Conservation (phyloP, 1,284 basidiomycete genomes). For the Apiotrichum montevideense region DNA sequence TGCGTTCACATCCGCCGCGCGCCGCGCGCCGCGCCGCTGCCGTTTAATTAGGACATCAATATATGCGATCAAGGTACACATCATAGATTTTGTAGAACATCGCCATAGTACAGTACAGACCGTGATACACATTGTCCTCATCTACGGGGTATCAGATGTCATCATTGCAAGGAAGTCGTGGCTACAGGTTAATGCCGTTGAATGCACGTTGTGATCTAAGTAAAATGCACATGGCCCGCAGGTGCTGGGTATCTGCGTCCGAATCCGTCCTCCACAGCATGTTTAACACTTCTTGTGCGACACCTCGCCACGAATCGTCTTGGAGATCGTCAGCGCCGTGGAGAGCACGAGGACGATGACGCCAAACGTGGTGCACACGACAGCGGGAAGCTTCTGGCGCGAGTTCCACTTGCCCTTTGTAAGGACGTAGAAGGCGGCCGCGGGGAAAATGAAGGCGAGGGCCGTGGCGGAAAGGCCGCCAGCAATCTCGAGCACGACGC, state of each 20-base stretch:
- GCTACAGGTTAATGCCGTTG: neutral
- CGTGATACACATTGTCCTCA: too few relatives aligned
- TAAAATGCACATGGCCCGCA: too few relatives aligned
- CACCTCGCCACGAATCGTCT: constrained; percentile 67
- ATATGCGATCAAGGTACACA: too few relatives aligned
- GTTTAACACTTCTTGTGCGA: constrained; percentile 34
- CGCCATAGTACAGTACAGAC: too few relatives aligned
- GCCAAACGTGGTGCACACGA: constrained; percentile 68
- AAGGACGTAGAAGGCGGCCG: constrained; percentile 77
- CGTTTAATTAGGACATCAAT: too few relatives aligned
- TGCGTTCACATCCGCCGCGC: too few relatives aligned
- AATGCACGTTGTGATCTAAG: neutral
- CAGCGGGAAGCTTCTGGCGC: constrained; percentile 65
- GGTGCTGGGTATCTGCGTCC: too few relatives aligned
- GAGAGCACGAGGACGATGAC: constrained; percentile 70
- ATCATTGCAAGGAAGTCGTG: neutral
- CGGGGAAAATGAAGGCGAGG: constrained; percentile 89
- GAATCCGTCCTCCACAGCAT: too few relatives aligned
- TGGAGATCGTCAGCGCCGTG: constrained; percentile 64
- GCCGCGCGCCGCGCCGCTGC: too few relatives aligned
- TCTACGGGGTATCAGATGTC: neutral
- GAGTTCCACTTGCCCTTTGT: constrained; percentile 59
- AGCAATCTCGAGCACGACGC: constrained; percentile 94
- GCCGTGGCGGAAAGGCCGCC: constrained; percentile 92
- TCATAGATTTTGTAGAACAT: too few relatives aligned